Percentiles rank a stretch among this genome's conserved stretches.
Conservation (phyloP, 192 early-diverging fungal genomes). For the Geranomyces variabilis region DNA sequence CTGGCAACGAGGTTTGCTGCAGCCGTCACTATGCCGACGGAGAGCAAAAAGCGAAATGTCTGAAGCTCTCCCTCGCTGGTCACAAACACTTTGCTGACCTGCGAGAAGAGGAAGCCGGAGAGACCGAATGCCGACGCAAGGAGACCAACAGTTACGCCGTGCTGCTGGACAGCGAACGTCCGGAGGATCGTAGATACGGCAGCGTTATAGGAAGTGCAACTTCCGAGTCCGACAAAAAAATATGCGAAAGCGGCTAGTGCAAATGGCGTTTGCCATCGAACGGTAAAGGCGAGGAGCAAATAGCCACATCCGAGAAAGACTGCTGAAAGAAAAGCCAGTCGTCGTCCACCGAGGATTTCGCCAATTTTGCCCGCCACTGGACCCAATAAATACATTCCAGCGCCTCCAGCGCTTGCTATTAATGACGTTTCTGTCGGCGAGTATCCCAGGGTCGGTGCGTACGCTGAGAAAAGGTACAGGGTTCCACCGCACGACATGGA, state of each 20-base stretch:
- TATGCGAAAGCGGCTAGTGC: constrained; percentile 31
- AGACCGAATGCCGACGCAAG: constrained; percentile 46
- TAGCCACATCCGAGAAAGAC: constrained; percentile 25
- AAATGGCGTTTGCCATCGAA: neutral
- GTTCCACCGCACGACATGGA: constrained; percentile 58
- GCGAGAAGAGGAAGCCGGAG: constrained; percentile 49
- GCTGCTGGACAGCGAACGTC: constrained; percentile 29
- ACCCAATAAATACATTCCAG: constrained; percentile 66
- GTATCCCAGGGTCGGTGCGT: constrained; percentile 55
- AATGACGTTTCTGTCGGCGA: constrained; percentile 64
- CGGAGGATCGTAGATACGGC: constrained; percentile 38
- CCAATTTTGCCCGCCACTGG: constrained; percentile 61
- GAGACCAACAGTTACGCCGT: constrained; percentile 47
- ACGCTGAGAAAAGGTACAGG: constrained; percentile 68
- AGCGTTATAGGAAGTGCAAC: constrained; percentile 25
- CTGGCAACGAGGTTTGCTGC: constrained; percentile 27
- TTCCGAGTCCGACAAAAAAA: constrained; percentile 43
- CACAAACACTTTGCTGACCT: constrained; percentile 32
- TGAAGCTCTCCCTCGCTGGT: constrained; percentile 11
- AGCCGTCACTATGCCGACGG: constrained; percentile 35
- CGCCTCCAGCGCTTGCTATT: constrained; percentile 58
- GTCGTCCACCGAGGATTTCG: constrained; percentile 43
- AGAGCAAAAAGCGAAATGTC: constrained; percentile 37
- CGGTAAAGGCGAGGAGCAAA: neutral
- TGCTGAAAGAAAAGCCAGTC: constrained; percentile 13